Conservation (phyloP, 2,329 filamentous ascomycete species). For the Fonsecaea erecta region DNA sequence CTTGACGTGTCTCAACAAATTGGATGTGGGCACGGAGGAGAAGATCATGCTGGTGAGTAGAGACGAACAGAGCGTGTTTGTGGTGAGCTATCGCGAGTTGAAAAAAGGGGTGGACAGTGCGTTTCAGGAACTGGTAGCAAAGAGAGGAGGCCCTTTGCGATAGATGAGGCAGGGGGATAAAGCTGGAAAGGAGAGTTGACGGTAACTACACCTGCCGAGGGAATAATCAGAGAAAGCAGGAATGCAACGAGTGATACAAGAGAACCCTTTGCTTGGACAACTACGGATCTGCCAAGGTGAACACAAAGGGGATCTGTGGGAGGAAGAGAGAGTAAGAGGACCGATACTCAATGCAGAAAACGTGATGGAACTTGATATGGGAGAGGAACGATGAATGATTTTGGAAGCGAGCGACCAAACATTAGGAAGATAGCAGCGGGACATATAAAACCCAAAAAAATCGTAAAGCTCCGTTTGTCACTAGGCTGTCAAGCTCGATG, state of each 20-base stretch:
- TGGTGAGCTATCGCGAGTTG: slow-evolving; percentile 88
- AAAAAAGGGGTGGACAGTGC: slow-evolving; percentile 67
- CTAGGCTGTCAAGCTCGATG: slow-evolving; percentile 1
- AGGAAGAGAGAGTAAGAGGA: not conserved
- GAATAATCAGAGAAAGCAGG: slow-evolving; percentile 38
- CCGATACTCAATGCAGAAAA: not conserved
- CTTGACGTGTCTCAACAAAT: slow-evolving; percentile 81
- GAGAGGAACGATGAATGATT: not conserved
- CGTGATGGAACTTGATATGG: not conserved
- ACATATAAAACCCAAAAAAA: slow-evolving; percentile 17
- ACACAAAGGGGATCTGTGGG: not conserved
- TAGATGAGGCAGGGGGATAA: not conserved
- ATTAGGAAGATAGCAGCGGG: not conserved
- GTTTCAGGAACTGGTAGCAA: slow-evolving; percentile 60
- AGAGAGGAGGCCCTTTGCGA: slow-evolving; percentile 34
- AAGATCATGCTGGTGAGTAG: slow-evolving; percentile 82
- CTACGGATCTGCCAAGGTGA: not conserved
- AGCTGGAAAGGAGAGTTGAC: not conserved
- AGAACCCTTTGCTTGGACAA: not conserved
- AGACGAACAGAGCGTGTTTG: slow-evolving; percentile 86
- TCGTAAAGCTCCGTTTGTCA: slow-evolving; percentile 17
- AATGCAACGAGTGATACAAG: slow-evolving; percentile 24
- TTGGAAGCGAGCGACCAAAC: not conserved
- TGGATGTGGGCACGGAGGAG: slow-evolving; percentile 88
- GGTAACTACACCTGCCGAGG: not conserved